Conservation (phyloP, 2,329 filamentous ascomycete species). For the Monosporascus sp. region DNA sequence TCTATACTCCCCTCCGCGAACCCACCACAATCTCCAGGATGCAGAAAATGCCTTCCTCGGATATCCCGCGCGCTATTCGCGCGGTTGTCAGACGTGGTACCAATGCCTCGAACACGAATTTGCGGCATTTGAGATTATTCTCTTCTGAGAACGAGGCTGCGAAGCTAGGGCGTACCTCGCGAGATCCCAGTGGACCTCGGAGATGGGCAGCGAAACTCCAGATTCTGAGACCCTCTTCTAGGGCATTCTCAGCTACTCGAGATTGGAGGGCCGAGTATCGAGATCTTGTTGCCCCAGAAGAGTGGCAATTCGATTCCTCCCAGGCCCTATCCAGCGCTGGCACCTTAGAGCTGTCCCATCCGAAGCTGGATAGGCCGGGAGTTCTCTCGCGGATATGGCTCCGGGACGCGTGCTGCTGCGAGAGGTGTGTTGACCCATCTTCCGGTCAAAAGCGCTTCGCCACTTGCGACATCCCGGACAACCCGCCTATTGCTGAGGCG, state of each 20-base stretch:
- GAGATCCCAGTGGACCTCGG: background rate
- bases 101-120: background rate
- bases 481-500: conserved; percentile 31
- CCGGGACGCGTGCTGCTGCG: conserved; percentile 54
- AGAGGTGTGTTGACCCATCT: conserved; percentile 50
- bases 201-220: too few species aligned
- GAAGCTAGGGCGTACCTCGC: background rate
- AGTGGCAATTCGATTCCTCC: background rate
- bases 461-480: conserved; percentile 54
- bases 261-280: background rate
- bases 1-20: too few species aligned
- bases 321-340: background rate
- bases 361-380: background rate
- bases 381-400: conserved; percentile 29
- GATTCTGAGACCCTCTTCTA: too few species aligned
- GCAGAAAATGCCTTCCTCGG: background rate
- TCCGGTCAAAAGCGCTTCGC: conserved; percentile 61
- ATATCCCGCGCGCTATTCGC: background rate
- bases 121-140: background rate
- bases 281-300: background rate
- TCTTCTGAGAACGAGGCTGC: background rate
- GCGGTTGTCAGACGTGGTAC: background rate
- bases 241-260: background rate
- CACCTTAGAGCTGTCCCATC: background rate
- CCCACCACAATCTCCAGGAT: background rate